Base-by-base conservation (phyloP, 177 flowering plant genomes). In the Vitis hybrid region DNA sequence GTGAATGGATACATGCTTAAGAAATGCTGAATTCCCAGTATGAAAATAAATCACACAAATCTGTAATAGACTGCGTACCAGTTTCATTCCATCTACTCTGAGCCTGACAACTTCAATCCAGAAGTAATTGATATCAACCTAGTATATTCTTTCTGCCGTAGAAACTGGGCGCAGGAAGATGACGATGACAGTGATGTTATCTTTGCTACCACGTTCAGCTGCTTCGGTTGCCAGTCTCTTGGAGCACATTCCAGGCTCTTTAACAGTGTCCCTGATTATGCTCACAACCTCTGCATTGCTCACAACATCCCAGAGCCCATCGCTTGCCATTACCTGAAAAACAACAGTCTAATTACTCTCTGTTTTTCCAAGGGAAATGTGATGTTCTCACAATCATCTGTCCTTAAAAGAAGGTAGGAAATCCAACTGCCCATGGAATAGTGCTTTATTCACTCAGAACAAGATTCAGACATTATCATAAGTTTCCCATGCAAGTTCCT, bases 221-320 rank as follows among this genome's bases (percentile, higher is more conserved):
- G 99, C 98, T 76, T 95, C 97, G 6, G 94, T 92, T 2, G 94
- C 97, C 78, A 93, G 80, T 73, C 98, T 81, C 84, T 93, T 95
- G 58, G 98, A 83, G 78, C 99, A 95, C 99, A 95, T 95, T 55
- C 86, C 86, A 6, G 98, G 88, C 74, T 95, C 99, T 72, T 95
- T 95, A 6, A 93, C 98, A 3, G 99, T 95, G 78, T 95, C 96
- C 72, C 78, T 81, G 55, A 95, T 86, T 60, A 93, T 90, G 72
- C 78, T 78, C 8, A 93, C 76, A 6, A 89, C 97, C 46, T 95
- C 97, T 48, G 71, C 80, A 62, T 86, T 84, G 76, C 84, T 88
- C 67, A 95, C 19, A 8, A 88, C 97, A 82, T 95, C 99, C 99
- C 99, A 95, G 3, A 95, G 87, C 14, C 99, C 99, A 79, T 94